These are phyloP conservation scores for Malus hybrid DNA, from an alignment of 331 rosid genomes.

Conservation along the genomic window DNA sequence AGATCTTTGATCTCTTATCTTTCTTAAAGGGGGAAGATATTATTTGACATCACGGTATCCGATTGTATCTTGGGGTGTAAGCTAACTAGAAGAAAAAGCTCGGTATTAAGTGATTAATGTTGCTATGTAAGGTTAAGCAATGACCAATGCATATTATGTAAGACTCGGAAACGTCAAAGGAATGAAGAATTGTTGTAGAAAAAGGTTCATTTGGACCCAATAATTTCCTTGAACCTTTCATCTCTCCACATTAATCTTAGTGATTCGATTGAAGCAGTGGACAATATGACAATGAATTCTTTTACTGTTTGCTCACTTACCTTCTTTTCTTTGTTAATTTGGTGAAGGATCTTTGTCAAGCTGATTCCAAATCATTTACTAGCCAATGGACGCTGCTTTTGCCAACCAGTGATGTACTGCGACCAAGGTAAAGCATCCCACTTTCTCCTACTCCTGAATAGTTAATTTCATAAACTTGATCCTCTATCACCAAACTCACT, in stretches of 20 bases:
- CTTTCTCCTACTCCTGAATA: background rate
- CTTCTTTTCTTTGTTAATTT: background rate
- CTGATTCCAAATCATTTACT: conserved; percentile 75
- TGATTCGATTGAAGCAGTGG: no score
- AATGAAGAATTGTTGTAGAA: background rate
- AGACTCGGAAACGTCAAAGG: background rate
- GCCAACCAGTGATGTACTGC: conserved; percentile 79
- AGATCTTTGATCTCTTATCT: background rate
- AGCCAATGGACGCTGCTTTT: conserved; percentile 81
- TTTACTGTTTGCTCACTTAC: background rate
- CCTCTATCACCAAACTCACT: conserved; percentile 2
- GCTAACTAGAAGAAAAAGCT: background rate
- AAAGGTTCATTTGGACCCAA: background rate
- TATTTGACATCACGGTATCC: background rate
- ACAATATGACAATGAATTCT: background rate
- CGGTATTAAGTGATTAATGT: background rate
- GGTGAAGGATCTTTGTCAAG: conserved; percentile 87
- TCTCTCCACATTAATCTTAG: no score
- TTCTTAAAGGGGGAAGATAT: background rate
- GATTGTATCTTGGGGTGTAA: background rate
- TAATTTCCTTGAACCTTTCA: background rate
- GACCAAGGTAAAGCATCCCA: conserved; percentile 49
- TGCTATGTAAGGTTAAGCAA: background rate
- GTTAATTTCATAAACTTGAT: background rate
- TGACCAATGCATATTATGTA: background rate